Evolutionary conservation across 306 rosid species (phyloP).

Genomic region (apple (Malus domestica)): ASM211411v1 NC_041797.1:34858001-34858500

Average conservation of each 20-base stretch:
- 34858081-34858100: slow-evolving; percentile 4
- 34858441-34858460: too few species aligned
- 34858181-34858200: not conserved
- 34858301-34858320: too few species aligned
- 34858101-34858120: slow-evolving; percentile 12
- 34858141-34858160: too few species aligned
- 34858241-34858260: slow-evolving; percentile 8
- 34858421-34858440: too few species aligned
- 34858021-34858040: too few species aligned
- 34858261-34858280: not conserved
- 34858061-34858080: slow-evolving; percentile 32
- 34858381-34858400: not conserved
- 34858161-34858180: slow-evolving; percentile 16
- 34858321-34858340: not conserved
- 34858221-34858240: not conserved
- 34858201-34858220: slow-evolving; percentile 10
- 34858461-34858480: too few species aligned
- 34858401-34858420: not conserved
- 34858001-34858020: too few species aligned
- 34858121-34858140: not conserved
- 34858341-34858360: not conserved
- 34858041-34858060: not conserved
- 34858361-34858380: not conserved
- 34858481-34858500: too few species aligned
- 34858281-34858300: not conserved